Conservation (phyloP, 2,329 filamentous ascomycete species). For the Paraconiothyrium sp. region DNA sequence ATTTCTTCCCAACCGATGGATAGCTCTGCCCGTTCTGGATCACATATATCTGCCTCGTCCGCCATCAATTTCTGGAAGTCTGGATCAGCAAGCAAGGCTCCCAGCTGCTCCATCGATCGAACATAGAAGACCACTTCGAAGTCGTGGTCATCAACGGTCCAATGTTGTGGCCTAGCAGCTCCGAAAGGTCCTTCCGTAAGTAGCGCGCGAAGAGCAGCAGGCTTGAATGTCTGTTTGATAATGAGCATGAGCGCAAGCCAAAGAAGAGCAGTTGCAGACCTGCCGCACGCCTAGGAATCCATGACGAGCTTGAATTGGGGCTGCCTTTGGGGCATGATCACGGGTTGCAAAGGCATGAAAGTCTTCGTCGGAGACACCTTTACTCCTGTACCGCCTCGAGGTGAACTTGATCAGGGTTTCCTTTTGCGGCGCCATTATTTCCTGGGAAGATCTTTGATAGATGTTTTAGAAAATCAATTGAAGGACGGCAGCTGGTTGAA, state of each 20-base stretch:
- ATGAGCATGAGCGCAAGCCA: neutral
- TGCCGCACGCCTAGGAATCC: constrained; percentile 11
- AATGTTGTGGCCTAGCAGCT: constrained; percentile 7
- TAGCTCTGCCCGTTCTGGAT: neutral
- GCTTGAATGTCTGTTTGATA: constrained; percentile 9
- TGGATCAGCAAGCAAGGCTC: constrained; percentile 11
- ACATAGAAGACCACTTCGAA: constrained; percentile 12
- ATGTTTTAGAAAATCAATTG: neutral
- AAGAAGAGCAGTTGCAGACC: constrained; percentile 1
- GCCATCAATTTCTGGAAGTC: constrained; percentile 13
- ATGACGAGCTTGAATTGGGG: constrained; percentile 15
- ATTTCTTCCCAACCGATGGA: constrained; percentile 18
- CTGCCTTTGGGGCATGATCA: constrained; percentile 13
- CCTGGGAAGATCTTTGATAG: neutral
- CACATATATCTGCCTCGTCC: constrained; percentile 1
- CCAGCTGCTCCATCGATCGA: constrained; percentile 5
- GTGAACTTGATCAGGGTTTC: constrained; percentile 17
- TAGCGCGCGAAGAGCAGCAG: constrained; percentile 1
- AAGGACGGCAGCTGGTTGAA: neutral
- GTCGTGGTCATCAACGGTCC: constrained; percentile 17
- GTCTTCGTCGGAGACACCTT: constrained; percentile 11
- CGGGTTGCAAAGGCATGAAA: constrained; percentile 10
- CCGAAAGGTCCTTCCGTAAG: neutral
- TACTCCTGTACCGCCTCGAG: constrained; percentile 9
- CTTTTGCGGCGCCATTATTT: constrained; percentile 15